These are phyloP conservation scores for Pseudopithomyces maydicus DNA, from an alignment of 2,329 filamentous ascomycete genomes.

Conservation along the genomic window DNA sequence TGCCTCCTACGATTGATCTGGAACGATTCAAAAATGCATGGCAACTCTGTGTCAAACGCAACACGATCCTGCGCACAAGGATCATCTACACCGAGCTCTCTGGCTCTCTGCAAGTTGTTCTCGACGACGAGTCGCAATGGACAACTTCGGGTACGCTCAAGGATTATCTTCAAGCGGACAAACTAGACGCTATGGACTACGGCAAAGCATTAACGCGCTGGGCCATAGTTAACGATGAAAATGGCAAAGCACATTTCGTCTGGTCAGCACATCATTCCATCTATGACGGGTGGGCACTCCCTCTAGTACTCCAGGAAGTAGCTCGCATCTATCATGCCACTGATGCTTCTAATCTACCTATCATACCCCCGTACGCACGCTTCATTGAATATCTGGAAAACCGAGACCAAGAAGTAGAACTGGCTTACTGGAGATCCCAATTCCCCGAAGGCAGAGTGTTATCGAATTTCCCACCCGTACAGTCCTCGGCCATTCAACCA, in stretches of 20 bases:
- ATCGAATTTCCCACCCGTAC: constrained; percentile 5
- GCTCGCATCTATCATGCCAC: neutral
- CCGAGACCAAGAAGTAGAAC: neutral
- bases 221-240: constrained; percentile 9
- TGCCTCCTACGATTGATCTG: constrained; percentile 6
- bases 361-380: neutral
- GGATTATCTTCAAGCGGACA: neutral
- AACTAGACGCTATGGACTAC: neutral
- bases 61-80: constrained; percentile 53
- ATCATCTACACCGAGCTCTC: constrained; percentile 8
- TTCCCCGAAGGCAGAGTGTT: neutral
- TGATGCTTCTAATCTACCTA: neutral
- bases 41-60: constrained; percentile 46
- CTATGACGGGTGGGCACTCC: constrained; percentile 27
- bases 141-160: neutral
- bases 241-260: constrained; percentile 17
- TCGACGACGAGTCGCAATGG: neutral
- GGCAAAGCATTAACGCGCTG: constrained; percentile 12
- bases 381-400: constrained; percentile 1
- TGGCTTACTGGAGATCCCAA: neutral
- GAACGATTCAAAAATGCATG: constrained; percentile 47
- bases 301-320: neutral
- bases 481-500: neutral
- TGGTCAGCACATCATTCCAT: constrained; percentile 29
- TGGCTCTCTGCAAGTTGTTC: neutral